Conservation (phyloP, 1,284 basidiomycete genomes). For the Cryptococcus jaspeensis region DNA sequence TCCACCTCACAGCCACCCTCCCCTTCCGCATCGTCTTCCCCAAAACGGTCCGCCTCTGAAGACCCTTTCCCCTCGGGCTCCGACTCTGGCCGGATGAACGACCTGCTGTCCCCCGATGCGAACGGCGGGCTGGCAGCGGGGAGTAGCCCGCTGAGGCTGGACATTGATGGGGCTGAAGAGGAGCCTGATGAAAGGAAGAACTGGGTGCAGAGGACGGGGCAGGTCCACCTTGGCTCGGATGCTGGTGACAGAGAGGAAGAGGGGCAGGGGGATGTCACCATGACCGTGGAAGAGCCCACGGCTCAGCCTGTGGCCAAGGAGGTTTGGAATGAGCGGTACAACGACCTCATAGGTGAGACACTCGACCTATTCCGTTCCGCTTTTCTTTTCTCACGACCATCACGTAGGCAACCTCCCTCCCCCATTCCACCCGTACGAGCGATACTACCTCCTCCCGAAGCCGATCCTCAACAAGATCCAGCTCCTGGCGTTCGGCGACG, state of each 20-base stretch:
- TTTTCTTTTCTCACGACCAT: neutral
- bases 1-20: constrained; percentile 32
- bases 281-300: neutral
- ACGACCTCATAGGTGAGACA: constrained; percentile 25
- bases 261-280: constrained; percentile 7
- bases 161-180: constrained; percentile 21
- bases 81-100: constrained; percentile 14
- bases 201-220: constrained; percentile 42
- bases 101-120: constrained; percentile 2
- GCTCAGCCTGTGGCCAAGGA: neutral
- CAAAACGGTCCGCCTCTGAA: constrained; percentile 49
- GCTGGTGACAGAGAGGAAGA: constrained; percentile 11
- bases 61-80: constrained; percentile 34
- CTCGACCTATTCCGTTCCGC: neutral
- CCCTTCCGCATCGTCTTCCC: constrained; percentile 34
- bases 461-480: constrained; percentile 30
- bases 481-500: constrained; percentile 25
- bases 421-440: constrained; percentile 29
- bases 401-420: constrained; percentile 31
- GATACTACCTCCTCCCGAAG: constrained; percentile 44
- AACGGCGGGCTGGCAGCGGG: constrained; percentile 8
- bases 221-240: constrained; percentile 33
- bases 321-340: constrained; percentile 21
- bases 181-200: constrained; percentile 17
- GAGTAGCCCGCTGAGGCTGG: constrained; percentile 26